A percentile compares a stretch with the other conserved stretches of the same genome.
These are phyloP conservation scores for Lyophyllum shimeji DNA, from an alignment of 768 basidiomycete species.

Conservation along the genomic window DNA sequence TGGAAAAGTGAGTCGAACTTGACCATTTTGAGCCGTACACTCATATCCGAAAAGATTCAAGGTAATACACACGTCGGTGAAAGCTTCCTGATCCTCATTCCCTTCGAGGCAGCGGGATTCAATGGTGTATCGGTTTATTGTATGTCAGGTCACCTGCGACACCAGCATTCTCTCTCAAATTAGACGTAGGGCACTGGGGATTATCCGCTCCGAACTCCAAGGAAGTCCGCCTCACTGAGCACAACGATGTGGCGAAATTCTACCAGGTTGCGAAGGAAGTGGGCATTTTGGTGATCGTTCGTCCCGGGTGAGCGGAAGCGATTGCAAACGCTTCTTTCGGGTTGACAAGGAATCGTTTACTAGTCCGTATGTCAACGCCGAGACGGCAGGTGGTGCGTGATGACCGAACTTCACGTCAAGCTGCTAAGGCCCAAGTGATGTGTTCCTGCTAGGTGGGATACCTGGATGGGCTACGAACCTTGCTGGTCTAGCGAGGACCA, in stretches of 20 bases:
- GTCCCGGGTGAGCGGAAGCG: conserved; percentile 52
- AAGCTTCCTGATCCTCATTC: not conserved
- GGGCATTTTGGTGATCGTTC: conserved; percentile 63
- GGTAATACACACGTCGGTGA: conserved; percentile 1
- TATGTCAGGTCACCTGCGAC: conserved; percentile 32
- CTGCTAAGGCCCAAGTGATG: not conserved
- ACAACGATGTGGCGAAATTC: conserved; percentile 57
- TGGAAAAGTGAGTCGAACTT: conserved; percentile 44
- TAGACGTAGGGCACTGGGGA: conserved; percentile 58
- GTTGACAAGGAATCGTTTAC: not conserved
- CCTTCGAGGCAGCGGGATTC: conserved; percentile 58
- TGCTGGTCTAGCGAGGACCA: conserved; percentile 58
- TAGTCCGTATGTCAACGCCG: conserved; percentile 58
- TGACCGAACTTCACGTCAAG: not conserved
- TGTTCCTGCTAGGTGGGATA: conserved; percentile 31
- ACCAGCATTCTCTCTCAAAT: conserved; percentile 8
- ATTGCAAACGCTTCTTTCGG: not conserved
- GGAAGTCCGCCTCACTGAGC: conserved; percentile 57
- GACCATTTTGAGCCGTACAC: not conserved
- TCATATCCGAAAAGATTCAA: conserved; percentile 17
- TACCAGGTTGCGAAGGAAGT: conserved; percentile 60
- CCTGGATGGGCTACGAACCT: conserved; percentile 50
- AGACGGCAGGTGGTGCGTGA: conserved; percentile 57
- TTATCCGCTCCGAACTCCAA: conserved; percentile 59
- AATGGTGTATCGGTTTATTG: conserved; percentile 66